Evolutionary conservation across 2,329 filamentous ascomycete species (phyloP), one percentile per base, ranked within the genome.

Genomic region (Leptodontidium sp.): DNA sequence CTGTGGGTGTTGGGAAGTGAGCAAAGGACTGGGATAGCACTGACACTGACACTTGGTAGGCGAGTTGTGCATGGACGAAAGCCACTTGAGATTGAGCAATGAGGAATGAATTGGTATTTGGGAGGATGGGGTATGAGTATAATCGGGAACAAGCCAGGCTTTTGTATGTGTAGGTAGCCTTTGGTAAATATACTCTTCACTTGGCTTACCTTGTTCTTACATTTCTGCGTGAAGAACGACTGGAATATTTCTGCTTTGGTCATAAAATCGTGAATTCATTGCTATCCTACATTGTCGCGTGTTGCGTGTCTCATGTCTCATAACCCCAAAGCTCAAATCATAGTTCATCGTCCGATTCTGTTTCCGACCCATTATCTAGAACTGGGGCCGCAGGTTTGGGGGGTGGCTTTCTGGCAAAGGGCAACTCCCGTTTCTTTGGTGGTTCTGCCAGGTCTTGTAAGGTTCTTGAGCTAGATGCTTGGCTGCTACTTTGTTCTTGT

Each of bases 321-420:
- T 45, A 40, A 3, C 6, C 38, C 57, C 52, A 53, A 32, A 64
- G 1, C 29, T 53, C 38, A 65, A n/a, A 8, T 76, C 68, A 76
- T 68, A 76, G 65, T 40, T 78, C 76, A 67, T 77, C 72, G 67
- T 76, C 75, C 17, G 74, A 75, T 58, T 77, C 76, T 2, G 76
- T 77, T 26, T 76, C 76, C 38, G 74, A 76, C n/a, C 71, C 74
- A 24, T 74, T 74, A 26, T 45, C 59, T 15, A 55, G 47, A 1
- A 64, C 43, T 58, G 68, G 43, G 32, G 61, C 47, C 35, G 52
- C 29, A 57, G 66, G 64, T 61, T 69, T 68, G 8, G 68, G 35
- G 15, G 63, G 45, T 11, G 52, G 67, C 57, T 74, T 76, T 26
- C 64, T 69, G 9, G 68, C 50, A 58, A 76, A 74, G 6, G 74